Evolutionary conservation across 2,329 filamentous ascomycete genomes (phyloP).

Genomic region (Didymellaceae sp.): DNA sequence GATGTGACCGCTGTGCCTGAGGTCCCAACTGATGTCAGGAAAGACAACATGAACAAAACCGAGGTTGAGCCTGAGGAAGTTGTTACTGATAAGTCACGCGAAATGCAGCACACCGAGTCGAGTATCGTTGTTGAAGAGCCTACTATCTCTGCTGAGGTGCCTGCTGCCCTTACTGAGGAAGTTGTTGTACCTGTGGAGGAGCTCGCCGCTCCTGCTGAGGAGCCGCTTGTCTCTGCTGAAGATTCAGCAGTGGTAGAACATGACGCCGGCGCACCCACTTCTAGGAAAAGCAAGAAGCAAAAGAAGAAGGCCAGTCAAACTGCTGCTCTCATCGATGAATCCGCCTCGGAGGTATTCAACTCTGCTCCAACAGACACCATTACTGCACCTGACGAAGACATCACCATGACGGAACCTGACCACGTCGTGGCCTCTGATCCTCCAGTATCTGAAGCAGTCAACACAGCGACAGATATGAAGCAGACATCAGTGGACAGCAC

Average conservation of each 20-base stretch:
- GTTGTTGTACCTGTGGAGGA: too few relatives aligned
- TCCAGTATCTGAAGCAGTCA: not conserved
- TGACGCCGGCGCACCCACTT: slow-evolving; percentile 7
- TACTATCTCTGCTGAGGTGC: not conserved
- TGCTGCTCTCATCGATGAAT: slow-evolving; percentile 8
- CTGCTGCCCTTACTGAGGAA: not conserved
- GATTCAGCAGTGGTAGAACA: not conserved
- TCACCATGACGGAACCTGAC: not conserved
- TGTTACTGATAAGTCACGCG: not conserved
- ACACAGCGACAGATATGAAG: not conserved
- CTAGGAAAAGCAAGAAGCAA: slow-evolving; percentile 38
- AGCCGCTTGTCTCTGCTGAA: too few relatives aligned
- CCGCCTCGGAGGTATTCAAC: not conserved
- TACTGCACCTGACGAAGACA: not conserved
- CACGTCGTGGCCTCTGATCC: not conserved
- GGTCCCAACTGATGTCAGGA: not conserved
- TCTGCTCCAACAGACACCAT: slow-evolving; percentile 2
- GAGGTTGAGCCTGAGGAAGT: too few relatives aligned
- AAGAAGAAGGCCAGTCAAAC: slow-evolving; percentile 23
- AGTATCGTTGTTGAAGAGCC: not conserved
- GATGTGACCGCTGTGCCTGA: not conserved
- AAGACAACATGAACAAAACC: not conserved
- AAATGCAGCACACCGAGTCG: not conserved
- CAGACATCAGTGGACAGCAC: not conserved
- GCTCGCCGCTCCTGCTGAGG: too few relatives aligned